Base-by-base conservation (phyloP, 2,329 filamentous ascomycete genomes). In the Verticillium dahliae region DNA sequence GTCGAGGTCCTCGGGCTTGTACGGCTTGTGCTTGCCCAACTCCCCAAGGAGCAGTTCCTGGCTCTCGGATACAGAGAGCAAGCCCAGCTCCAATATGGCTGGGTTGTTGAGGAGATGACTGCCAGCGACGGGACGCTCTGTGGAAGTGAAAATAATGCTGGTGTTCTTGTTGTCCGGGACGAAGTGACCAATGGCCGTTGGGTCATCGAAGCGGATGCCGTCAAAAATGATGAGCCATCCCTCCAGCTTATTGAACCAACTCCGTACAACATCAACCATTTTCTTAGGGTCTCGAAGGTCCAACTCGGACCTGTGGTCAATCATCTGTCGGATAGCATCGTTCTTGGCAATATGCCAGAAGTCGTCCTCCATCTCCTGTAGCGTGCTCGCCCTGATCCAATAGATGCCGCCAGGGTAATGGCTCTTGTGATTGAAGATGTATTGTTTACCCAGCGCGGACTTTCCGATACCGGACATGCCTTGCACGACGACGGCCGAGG, bases 201-300 rank as follows among this genome's bases (percentile, higher is more conserved):
- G 79, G 6, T 80, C 76, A 57, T 85, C 82, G 62, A 89, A 88
- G 45, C 81, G 82, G 33, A 90, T 80, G 1, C 87, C 88, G 65
- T 91, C 88, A 45, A 90, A 81, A 1, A 90, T 78, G 34, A 91
- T 71, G 1, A 91, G 76, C 88, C 88, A 91, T 7, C 85, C 79
- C n/a, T 84, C 77, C 22, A 81, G 81, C 22, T 74, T 74, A 64
- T 84, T 83, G 54, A 91, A 79, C 87, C 88, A 90, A 27, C 76
- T 74, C 18, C 81, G 80, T 9, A 90, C 87, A 1, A 80, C 74
- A 22, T 80, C 78, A 10, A 89, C 80, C 67, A 85, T 84, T 35
- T 78, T 76, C 33, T 72, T 70, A 0, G 75, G 75, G 38, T 82
- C 75, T 39, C 69, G 67, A 6, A 71, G 57, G 56, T 79, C 75